Conservation (phyloP, 2,329 filamentous ascomycete genomes). For the Pseudogymnoascus sp. region DNA sequence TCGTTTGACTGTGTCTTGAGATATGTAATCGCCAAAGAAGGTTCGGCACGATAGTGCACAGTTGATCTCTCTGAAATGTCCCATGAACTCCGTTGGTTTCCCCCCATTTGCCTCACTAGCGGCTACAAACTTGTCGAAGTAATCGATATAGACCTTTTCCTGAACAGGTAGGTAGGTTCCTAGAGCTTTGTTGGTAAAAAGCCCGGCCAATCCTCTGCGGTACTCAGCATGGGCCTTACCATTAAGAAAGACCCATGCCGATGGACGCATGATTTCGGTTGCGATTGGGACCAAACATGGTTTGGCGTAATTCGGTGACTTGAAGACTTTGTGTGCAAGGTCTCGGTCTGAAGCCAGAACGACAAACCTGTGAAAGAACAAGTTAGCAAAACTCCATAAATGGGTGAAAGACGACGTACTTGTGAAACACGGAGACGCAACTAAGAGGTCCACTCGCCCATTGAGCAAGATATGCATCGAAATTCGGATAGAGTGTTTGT, state of each 20-base stretch:
- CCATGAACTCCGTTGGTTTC: constrained; percentile 59
- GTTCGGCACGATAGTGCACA: constrained; percentile 70
- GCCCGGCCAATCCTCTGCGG: constrained; percentile 62
- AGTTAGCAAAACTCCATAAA: not conserved
- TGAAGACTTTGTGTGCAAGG: constrained; percentile 74
- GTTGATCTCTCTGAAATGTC: constrained; percentile 66
- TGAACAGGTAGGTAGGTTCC: constrained; percentile 63
- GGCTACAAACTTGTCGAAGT: constrained; percentile 59
- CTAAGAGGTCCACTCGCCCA: constrained; percentile 72
- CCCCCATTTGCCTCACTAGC: constrained; percentile 45
- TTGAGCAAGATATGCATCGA: constrained; percentile 64
- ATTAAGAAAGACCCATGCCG: constrained; percentile 72
- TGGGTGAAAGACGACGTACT: constrained; percentile 38
- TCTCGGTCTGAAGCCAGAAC: constrained; percentile 70
- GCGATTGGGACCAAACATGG: constrained; percentile 72
- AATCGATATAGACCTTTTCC: constrained; percentile 62
- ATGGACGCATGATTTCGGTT: constrained; percentile 61
- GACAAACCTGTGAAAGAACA: constrained; percentile 50
- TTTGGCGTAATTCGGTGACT: constrained; percentile 64
- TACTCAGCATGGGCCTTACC: constrained; percentile 71
- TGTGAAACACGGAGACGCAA: constrained; percentile 79
- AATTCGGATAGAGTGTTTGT: constrained; percentile 65
- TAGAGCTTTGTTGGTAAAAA: constrained; percentile 67
- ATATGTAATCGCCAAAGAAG: constrained; percentile 74
- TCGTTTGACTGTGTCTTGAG: constrained; percentile 59